phyloP scores from a whole-genome alignment of 495 filamentous ascomycete genomes.

The Gamarada debralockiae region DNA sequence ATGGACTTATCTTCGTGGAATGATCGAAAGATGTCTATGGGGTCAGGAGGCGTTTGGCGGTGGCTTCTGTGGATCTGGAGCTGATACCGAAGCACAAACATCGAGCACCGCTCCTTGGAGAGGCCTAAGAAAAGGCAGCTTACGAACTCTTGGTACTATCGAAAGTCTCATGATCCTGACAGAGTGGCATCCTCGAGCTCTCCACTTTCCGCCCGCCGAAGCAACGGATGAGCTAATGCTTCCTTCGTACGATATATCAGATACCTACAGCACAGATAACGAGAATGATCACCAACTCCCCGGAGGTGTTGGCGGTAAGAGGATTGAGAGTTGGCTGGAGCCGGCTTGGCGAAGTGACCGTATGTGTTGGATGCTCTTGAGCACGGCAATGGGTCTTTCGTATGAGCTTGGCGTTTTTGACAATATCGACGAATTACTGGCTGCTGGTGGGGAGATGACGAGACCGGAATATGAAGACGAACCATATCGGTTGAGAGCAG shows the following conservation, averaged over 20 bases:
- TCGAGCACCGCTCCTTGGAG: conserved; percentile 57
- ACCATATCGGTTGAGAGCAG: conserved; percentile 70
- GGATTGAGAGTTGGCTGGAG: conserved; percentile 92
- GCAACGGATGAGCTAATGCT: conserved; percentile 57
- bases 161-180: conserved; percentile 91
- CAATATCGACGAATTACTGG: conserved; percentile 60
- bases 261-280: conserved; percentile 39
- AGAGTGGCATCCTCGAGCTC: conserved; percentile 92
- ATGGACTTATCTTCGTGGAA: conserved; percentile 91
- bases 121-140: conserved; percentile 63
- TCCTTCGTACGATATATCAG: conserved; percentile 40
- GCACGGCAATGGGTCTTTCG: conserved; percentile 81
- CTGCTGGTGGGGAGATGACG: conserved; percentile 45
- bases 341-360: conserved; percentile 94
- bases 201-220: conserved; percentile 92
- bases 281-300: conserved; percentile 41
- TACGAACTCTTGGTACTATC: conserved; percentile 87
- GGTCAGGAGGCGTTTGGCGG: conserved; percentile 92
- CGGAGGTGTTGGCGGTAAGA: conserved; percentile 57
- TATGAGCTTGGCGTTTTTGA: conserved; percentile 97
- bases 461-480: conserved; percentile 62
- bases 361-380: conserved; percentile 98
- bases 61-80: conserved; percentile 76
- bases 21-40: conserved; percentile 93
- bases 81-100: conserved; percentile 56